A percentile compares a stretch with the other conserved stretches of the same genome.
These are phyloP conservation scores for Kwoniella dendrophila DNA, from an alignment of 768 basidiomycete species.

Conservation along the genomic window DNA sequence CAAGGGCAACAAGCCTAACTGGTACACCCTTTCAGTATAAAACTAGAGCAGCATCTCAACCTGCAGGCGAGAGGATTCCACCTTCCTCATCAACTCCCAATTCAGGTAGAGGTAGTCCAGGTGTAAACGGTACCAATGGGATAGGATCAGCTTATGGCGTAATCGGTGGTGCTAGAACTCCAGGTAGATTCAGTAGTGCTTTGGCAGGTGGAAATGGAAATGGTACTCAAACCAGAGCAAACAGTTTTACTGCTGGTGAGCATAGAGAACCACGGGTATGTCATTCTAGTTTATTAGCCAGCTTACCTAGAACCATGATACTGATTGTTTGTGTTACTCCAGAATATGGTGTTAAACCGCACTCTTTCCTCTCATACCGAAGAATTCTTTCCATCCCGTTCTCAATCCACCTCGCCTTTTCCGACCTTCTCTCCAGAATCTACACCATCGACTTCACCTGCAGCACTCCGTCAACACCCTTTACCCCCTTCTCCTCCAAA, in stretches of 20 bases:
- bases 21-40: conserved; percentile 27
- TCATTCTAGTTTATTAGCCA: background rate
- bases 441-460: conserved; percentile 43
- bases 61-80: conserved; percentile 40
- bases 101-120: conserved; percentile 39
- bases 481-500: conserved; percentile 45
- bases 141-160: conserved; percentile 38
- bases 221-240: conserved; percentile 49
- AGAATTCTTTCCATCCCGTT: conserved; percentile 43
- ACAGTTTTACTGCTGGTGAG: conserved; percentile 49
- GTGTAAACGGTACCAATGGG: conserved; percentile 23
- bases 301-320: background rate
- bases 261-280: conserved; percentile 41
- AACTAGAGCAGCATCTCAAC: conserved; percentile 46
- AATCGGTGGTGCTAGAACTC: conserved; percentile 46
- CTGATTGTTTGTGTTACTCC: background rate
- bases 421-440: conserved; percentile 53
- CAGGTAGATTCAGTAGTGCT: conserved; percentile 34
- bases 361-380: conserved; percentile 45
- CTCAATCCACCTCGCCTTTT: conserved; percentile 41
- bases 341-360: conserved; percentile 34
- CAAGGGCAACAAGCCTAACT: conserved; percentile 34
- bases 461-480: conserved; percentile 14
- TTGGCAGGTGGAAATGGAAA: conserved; percentile 12
- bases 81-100: conserved; percentile 29